These are phyloP conservation scores for Emydomyces testavorans DNA, from an alignment of 2,329 filamentous ascomycete species.

Conservation along the genomic window DNA sequence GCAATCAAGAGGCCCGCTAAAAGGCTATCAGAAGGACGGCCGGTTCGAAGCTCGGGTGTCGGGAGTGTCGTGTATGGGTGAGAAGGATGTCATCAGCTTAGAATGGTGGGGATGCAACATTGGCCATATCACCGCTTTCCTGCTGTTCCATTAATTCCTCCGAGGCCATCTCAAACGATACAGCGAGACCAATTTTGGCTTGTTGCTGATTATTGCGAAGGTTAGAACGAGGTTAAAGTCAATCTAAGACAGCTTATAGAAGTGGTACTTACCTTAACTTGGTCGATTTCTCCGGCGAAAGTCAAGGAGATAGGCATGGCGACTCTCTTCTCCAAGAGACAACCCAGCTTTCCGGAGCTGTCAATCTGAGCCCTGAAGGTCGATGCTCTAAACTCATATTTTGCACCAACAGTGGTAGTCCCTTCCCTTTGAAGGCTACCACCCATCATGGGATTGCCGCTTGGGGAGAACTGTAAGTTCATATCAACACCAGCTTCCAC, in stretches of 20 bases:
- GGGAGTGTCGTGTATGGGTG: constrained; percentile 3
- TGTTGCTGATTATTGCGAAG: constrained; percentile 53
- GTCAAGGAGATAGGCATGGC: constrained; percentile 85
- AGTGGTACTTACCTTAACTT: constrained; percentile 63
- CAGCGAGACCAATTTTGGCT: constrained; percentile 86
- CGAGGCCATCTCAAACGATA: constrained; percentile 75
- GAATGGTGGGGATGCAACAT: constrained; percentile 40
- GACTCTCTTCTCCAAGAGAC: constrained; percentile 88
- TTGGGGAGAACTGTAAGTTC: constrained; percentile 68
- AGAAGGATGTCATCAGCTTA: constrained; percentile 22
- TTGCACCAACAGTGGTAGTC: constrained; percentile 79
- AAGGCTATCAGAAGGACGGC: not conserved
- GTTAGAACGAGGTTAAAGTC: constrained; percentile 5
- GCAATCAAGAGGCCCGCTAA: not conserved
- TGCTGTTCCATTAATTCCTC: constrained; percentile 84
- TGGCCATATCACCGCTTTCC: constrained; percentile 42
- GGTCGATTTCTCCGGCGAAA: constrained; percentile 93
- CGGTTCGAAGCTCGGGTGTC: constrained; percentile 6
- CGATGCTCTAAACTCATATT: constrained; percentile 95
- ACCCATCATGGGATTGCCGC: constrained; percentile 57
- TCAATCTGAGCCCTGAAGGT: constrained; percentile 95
- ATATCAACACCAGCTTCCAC: constrained; percentile 93
- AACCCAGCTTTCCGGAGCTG: constrained; percentile 85
- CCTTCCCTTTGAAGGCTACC: constrained; percentile 74
- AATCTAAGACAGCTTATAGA: not conserved